Conservation (phyloP, 2,329 filamentous ascomycete genomes). For the Fusarium buxicola region DNA sequence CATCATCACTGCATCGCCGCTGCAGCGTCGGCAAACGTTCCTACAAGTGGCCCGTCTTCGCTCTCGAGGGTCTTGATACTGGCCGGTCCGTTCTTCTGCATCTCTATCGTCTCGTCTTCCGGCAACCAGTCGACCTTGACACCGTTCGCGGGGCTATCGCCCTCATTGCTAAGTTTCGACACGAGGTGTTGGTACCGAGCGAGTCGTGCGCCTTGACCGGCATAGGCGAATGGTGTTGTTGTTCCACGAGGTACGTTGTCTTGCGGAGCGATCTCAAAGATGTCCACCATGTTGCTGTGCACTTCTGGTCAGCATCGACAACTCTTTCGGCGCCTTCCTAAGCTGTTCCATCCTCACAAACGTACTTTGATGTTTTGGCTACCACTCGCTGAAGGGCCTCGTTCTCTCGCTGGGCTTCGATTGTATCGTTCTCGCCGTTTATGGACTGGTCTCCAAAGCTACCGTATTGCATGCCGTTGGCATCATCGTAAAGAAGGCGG, state of each 20-base stretch:
- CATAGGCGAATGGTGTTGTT: slow-evolving; percentile 58
- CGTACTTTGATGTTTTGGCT: slow-evolving; percentile 72
- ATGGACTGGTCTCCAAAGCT: slow-evolving; percentile 70
- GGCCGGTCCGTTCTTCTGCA: slow-evolving; percentile 53
- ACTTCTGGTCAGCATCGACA: slow-evolving; percentile 16
- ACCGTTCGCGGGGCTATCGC: slow-evolving; percentile 53
- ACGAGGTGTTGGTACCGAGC: slow-evolving; percentile 72
- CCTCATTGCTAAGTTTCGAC: slow-evolving; percentile 66
- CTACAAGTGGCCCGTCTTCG: slow-evolving; percentile 61
- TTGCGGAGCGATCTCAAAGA: slow-evolving; percentile 72
- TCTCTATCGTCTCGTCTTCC: slow-evolving; percentile 62
- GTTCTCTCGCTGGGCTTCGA: slow-evolving; percentile 72
- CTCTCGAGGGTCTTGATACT: slow-evolving; percentile 51
- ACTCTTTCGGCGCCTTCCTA: background rate
- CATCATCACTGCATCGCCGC: slow-evolving; percentile 58
- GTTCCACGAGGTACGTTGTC: slow-evolving; percentile 53
- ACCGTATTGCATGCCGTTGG: slow-evolving; percentile 69
- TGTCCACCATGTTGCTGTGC: slow-evolving; percentile 73
- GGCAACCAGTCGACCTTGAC: slow-evolving; percentile 67
- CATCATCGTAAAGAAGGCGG: slow-evolving; percentile 70
- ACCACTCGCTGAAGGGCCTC: slow-evolving; percentile 74
- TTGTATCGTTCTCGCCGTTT: slow-evolving; percentile 67
- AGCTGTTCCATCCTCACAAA: slow-evolving; percentile 1
- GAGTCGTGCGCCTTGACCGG: slow-evolving; percentile 66
- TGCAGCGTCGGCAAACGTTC: slow-evolving; percentile 70